Conservation (phyloP, 495 filamentous ascomycete species). For the Penicillium roqueforti region DNA sequence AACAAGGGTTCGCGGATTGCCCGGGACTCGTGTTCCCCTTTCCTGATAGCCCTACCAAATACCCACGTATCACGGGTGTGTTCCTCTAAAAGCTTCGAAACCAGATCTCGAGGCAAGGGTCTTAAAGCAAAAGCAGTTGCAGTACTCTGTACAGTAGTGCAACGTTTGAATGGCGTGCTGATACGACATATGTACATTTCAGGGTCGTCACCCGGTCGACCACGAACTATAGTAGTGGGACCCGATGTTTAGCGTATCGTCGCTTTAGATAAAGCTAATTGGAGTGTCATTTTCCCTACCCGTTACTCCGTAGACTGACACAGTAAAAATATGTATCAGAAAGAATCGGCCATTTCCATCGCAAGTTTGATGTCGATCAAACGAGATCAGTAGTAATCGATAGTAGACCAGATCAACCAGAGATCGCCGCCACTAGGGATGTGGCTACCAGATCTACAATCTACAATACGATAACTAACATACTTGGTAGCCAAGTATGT, state of each 20-base stretch:
- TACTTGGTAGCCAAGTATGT: neutral
- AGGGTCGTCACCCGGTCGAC: slow-evolving; percentile 19
- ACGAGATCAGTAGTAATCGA: neutral
- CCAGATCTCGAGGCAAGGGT: neutral
- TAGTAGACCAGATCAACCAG: neutral
- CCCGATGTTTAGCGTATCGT: slow-evolving; percentile 1
- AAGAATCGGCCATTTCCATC: neutral
- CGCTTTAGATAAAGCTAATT: slow-evolving; percentile 13
- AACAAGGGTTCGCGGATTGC: neutral
- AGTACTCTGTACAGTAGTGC: neutral
- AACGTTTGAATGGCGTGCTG: neutral
- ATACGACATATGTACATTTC: slow-evolving; percentile 12
- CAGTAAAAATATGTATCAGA: neutral
- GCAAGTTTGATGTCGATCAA: neutral
- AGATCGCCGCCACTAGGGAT: slow-evolving; percentile 4
- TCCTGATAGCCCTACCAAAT: neutral
- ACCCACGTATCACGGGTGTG: neutral
- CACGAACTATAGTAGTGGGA: slow-evolving; percentile 17
- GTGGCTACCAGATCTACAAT: slow-evolving; percentile 5
- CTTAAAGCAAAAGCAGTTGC: neutral
- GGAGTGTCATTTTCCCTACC: slow-evolving; percentile 10
- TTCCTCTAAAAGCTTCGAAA: neutral
- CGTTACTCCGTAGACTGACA: neutral
- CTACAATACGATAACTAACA: neutral
- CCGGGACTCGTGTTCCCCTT: neutral